Conservation (phyloP, 2,329 filamentous ascomycete genomes). For the Talaromyces amestolkiae region DNA sequence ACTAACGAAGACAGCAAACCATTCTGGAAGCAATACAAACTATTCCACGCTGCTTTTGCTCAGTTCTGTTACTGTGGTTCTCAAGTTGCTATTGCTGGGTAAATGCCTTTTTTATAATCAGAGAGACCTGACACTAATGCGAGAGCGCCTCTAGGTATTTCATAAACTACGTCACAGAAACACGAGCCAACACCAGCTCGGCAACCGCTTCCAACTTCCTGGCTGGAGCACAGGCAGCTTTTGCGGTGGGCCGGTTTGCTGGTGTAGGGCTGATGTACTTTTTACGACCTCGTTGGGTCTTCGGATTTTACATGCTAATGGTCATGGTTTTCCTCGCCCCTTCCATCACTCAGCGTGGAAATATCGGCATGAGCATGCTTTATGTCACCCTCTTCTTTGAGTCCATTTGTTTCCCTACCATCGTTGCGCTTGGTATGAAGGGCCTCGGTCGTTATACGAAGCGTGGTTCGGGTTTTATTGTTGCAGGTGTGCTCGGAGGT, state of each 20-base stretch:
- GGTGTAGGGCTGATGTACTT: conserved; percentile 66
- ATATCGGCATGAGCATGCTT: conserved; percentile 37
- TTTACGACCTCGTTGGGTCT: conserved; percentile 65
- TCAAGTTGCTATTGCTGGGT: conserved; percentile 53
- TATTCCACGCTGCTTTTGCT: conserved; percentile 72
- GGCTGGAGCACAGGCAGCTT: conserved; percentile 70
- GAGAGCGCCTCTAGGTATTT: conserved; percentile 40
- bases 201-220: conserved; percentile 64
- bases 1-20: conserved; percentile 58
- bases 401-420: conserved; percentile 64
- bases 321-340: conserved; percentile 61
- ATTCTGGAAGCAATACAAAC: conserved; percentile 67
- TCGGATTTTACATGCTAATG: conserved; percentile 64
- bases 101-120: background rate
- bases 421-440: conserved; percentile 72
- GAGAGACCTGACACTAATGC: background rate
- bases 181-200: conserved; percentile 54
- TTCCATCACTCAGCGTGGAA: conserved; percentile 47
- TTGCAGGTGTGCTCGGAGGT: conserved; percentile 69
- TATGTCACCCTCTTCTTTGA: conserved; percentile 30
- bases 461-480: conserved; percentile 62
- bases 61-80: conserved; percentile 80
- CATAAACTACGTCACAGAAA: conserved; percentile 69
- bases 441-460: conserved; percentile 75
- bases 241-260: conserved; percentile 69